Conservation (phyloP, 805 yeast species). For the Kockiozyma suomiensis region DNA sequence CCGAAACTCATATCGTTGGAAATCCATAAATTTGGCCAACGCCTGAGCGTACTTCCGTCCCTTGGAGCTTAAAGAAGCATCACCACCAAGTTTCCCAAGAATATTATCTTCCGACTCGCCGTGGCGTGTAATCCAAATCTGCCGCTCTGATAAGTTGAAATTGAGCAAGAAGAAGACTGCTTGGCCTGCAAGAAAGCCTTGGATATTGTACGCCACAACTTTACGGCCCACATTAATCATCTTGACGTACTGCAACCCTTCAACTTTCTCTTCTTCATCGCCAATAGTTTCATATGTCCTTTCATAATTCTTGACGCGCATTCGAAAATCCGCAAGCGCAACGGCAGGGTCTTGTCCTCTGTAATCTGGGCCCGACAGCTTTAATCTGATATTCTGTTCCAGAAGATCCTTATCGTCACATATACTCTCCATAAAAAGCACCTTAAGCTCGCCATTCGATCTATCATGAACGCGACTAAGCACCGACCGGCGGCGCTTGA, state of each 20-base stretch:
- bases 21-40: slow-evolving; percentile 70
- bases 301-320: slow-evolving; percentile 79
- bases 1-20: slow-evolving; percentile 70
- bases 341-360: slow-evolving; percentile 75
- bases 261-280: slow-evolving; percentile 65
- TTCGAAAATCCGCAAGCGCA: slow-evolving; percentile 80
- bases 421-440: slow-evolving; percentile 80
- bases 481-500: slow-evolving; percentile 67
- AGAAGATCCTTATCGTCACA: slow-evolving; percentile 80
- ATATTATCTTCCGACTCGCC: slow-evolving; percentile 91
- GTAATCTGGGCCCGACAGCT: slow-evolving; percentile 92
- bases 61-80: slow-evolving; percentile 74
- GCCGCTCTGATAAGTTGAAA: slow-evolving; percentile 85
- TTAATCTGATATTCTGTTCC: slow-evolving; percentile 80
- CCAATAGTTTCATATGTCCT: slow-evolving; percentile 89
- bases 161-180: slow-evolving; percentile 86
- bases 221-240: slow-evolving; percentile 96
- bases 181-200: slow-evolving; percentile 87
- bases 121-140: slow-evolving; percentile 92
- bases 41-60: slow-evolving; percentile 77
- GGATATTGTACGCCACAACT: slow-evolving; percentile 87
- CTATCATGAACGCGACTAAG: slow-evolving; percentile 44
- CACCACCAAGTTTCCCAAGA: slow-evolving; percentile 88
- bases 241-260: slow-evolving; percentile 79
- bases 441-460: slow-evolving; percentile 57